Conservation (phyloP, 2,329 filamentous ascomycete genomes). For the Periconia sp. region DNA sequence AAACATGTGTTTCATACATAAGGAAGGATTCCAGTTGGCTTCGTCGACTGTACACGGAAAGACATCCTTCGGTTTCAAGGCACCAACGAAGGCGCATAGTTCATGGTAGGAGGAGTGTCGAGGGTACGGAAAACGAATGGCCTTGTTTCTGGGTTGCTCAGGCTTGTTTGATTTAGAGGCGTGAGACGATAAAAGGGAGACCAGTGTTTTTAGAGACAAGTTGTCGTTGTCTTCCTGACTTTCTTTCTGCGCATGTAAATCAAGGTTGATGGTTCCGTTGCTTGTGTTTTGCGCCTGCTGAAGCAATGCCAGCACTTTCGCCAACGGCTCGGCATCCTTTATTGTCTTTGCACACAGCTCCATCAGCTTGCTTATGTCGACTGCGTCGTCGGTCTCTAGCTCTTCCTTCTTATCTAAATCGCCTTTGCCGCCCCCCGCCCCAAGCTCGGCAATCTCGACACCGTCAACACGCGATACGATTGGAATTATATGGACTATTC, state of each 20-base stretch:
- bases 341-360: constrained; percentile 55
- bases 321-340: constrained; percentile 38
- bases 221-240: constrained; percentile 26
- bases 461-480: constrained; percentile 73
- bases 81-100: constrained; percentile 71
- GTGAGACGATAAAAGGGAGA: constrained; percentile 33
- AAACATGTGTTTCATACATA: constrained; percentile 74
- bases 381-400: constrained; percentile 62
- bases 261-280: constrained; percentile 32
- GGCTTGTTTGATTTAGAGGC: constrained; percentile 7
- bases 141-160: constrained; percentile 14
- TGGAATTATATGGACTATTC: constrained; percentile 77
- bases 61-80: constrained; percentile 76
- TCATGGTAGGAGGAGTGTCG: constrained; percentile 88
- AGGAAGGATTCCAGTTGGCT: constrained; percentile 65
- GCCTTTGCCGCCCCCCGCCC: constrained; percentile 78
- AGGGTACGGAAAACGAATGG: constrained; percentile 77
- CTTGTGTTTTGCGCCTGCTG: constrained; percentile 22
- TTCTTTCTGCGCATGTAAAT: constrained; percentile 31
- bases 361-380: constrained; percentile 59
- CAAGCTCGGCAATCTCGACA: constrained; percentile 71
- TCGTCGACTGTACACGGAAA: constrained; percentile 78
- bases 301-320: constrained; percentile 45
- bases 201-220: constrained; percentile 38
- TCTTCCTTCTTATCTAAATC: constrained; percentile 74